These are phyloP conservation scores for Globisporangium viniferum DNA, from an alignment of 352 stramenopile genomes.

Conservation along the genomic window DNA sequence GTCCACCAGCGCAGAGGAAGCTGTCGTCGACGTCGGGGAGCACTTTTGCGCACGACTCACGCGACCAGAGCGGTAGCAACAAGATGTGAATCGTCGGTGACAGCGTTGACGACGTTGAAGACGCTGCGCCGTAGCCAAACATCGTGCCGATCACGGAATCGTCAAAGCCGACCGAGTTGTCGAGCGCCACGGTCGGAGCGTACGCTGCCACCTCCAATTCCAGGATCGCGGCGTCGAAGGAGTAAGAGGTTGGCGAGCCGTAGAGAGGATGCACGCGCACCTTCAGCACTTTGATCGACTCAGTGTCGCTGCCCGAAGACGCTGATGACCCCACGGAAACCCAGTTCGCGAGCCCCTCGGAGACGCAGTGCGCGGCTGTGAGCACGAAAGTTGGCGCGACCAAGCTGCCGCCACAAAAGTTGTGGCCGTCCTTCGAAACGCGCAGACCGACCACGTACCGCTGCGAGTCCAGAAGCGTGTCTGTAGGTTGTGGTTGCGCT, in stretches of 20 bases:
- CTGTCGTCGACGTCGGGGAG: slow-evolving; percentile 4
- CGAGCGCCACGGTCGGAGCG: background rate
- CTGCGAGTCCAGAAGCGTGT: background rate
- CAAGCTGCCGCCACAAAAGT: slow-evolving; percentile 43
- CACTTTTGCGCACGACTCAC: background rate
- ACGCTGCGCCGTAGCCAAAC: background rate
- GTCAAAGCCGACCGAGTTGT: slow-evolving; percentile 5
- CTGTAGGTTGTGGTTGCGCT: background rate
- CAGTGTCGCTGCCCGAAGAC: slow-evolving; percentile 17
- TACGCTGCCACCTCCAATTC: background rate
- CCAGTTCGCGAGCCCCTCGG: slow-evolving; percentile 21
- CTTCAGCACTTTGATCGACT: slow-evolving; percentile 3
- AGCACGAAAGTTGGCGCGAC: slow-evolving; percentile 42
- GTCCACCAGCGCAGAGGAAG: slow-evolving; percentile 1
- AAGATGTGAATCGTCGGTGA: background rate
- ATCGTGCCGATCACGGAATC: background rate
- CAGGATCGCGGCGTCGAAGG: slow-evolving; percentile 1
- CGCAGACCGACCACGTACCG: slow-evolving; percentile 4
- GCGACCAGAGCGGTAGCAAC: background rate
- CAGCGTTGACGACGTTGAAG: background rate
- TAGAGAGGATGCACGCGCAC: slow-evolving; percentile 2
- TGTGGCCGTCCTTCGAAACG: slow-evolving; percentile 13
- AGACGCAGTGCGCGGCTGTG: slow-evolving; percentile 39
- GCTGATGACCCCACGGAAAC: slow-evolving; percentile 26
- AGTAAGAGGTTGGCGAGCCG: background rate